Base-by-base conservation (phyloP, 306 rosid species). In the Leucaena leucocephala region DNA sequence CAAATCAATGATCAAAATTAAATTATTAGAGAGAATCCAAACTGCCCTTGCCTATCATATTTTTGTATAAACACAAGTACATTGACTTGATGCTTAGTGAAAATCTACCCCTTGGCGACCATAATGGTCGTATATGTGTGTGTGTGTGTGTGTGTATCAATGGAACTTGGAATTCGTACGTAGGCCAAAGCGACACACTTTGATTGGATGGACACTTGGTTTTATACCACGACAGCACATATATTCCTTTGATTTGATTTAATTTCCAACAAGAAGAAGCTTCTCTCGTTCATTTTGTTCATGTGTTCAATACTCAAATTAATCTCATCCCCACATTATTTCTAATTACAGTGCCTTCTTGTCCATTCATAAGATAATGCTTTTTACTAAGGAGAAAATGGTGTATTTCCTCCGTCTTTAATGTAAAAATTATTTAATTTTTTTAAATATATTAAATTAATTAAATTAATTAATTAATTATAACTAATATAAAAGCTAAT, bases 11-110 rank as follows among this genome's bases (percentile, higher is more conserved):
- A n/a, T 55, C 34, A 55, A 55, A 55, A 55, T 55, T 9, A 19
- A 4, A 2, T 55, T n/a, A 19, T 6, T 55, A 19, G 64, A 58
- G 35, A 9, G 64, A 58, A 11, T 22, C 13, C 15, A 9, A 27
- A 19, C 8, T 19, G 63, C 10, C 2, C 27, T 8, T 71, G 73
- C 65, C 27, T 40, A 76, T 80, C 84, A 82, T 27, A 27, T 34
- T 80, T 82, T 72, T 62, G 80, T 57, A 38, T 12, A 86, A 76
- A 82, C 89, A 72, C 67, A 63, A 76, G 89, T 76, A 79, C 81
- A 76, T 58, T 76, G 82, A 71, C 66, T 58, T 76, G 82, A 82
- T 40, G 75, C 66, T 76, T 82, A 33, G 59, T 16, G 62, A 68
- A 82, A 54, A 82, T 50, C 78, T 76, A 69, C 42, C 76, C 76